A percentile compares a stretch with the other conserved stretches of the same genome.
Conservation (phyloP, 352 stramenopile genomes). For the Phytopythium mirpurense region DNA sequence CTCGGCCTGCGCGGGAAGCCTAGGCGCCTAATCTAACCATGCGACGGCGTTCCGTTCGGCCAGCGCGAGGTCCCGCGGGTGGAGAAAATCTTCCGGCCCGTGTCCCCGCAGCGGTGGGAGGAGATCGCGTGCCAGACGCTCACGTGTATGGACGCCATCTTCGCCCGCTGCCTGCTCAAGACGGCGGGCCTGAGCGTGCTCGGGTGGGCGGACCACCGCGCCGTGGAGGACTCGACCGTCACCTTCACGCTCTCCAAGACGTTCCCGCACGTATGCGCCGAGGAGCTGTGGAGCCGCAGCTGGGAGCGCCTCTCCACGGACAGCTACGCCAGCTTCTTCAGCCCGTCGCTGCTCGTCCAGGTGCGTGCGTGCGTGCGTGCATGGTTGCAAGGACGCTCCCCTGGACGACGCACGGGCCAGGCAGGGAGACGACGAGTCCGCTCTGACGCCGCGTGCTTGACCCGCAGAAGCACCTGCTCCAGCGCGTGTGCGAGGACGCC, state of each 20-base stretch:
- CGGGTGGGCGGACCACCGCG: constrained; percentile 36
- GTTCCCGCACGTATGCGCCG: constrained; percentile 37
- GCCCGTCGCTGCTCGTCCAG: constrained; percentile 33
- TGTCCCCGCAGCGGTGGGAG: constrained; percentile 27
- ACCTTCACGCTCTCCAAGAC: constrained; percentile 48
- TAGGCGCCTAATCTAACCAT: no score
- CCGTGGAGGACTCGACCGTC: constrained; percentile 29
- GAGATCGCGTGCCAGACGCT: constrained; percentile 29
- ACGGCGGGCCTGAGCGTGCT: constrained; percentile 32
- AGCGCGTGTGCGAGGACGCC: constrained; percentile 37
- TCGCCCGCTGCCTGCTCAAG: constrained; percentile 24
- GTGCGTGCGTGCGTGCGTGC: no score
- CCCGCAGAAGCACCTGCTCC: constrained; percentile 35
- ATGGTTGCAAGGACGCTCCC: no score
- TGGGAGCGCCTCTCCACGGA: constrained; percentile 35
- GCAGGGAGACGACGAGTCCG: no score
- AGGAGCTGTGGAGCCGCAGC: constrained; percentile 35
- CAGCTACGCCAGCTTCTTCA: constrained; percentile 48
- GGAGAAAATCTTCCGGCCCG: constrained; percentile 21
- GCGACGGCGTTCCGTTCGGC: no score
- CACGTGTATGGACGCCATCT: constrained; percentile 21
- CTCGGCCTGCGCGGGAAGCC: no score
- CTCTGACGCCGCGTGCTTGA: neutral
- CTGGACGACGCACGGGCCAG: no score
- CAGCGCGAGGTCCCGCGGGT: constrained; percentile 25